Conservation (phyloP, 1,284 basidiomycete genomes). For the Wolfiporia cocos region DNA sequence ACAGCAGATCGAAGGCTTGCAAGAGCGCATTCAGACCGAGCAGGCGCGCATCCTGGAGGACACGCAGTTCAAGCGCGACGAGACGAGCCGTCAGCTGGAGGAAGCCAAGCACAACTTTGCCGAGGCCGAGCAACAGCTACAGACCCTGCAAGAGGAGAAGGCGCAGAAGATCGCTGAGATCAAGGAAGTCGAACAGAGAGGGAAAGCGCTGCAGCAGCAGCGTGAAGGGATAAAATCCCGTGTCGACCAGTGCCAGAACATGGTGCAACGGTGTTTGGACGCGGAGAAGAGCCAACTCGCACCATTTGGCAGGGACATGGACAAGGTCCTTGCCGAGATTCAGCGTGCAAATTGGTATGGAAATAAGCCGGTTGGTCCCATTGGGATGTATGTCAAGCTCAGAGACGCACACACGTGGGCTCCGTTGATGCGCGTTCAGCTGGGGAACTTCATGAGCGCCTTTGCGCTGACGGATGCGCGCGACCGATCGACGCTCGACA, state of each 20-base stretch:
- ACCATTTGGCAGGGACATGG: conserved; percentile 60
- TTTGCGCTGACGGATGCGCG: conserved; percentile 76
- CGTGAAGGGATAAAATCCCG: conserved; percentile 27
- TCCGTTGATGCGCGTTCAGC: conserved; percentile 55
- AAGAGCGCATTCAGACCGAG: conserved; percentile 52
- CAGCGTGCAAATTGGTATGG: conserved; percentile 56
- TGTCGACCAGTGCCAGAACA: conserved; percentile 37
- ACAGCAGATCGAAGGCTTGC: conserved; percentile 40
- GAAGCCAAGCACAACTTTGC: conserved; percentile 28
- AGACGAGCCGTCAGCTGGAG: conserved; percentile 43
- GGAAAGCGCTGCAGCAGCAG: conserved; percentile 28
- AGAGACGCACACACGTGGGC: conserved; percentile 66
- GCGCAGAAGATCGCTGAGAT: conserved; percentile 26
- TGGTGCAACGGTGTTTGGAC: conserved; percentile 40
- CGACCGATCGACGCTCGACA: conserved; percentile 62
- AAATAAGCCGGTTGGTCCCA: conserved; percentile 76
- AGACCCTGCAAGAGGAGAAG: conserved; percentile 30
- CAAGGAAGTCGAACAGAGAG: conserved; percentile 28
- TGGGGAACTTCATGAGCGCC: conserved; percentile 59
- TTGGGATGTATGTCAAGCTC: conserved; percentile 80
- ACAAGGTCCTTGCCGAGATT: conserved; percentile 56
- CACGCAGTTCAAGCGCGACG: conserved; percentile 56
- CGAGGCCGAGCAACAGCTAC: conserved; percentile 22
- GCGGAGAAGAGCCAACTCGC: conserved; percentile 50
- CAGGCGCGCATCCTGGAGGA: conserved; percentile 46